These are phyloP conservation scores for Clarireedia hainanense DNA, from an alignment of 2,329 filamentous ascomycete genomes.

Conservation along the genomic window DNA sequence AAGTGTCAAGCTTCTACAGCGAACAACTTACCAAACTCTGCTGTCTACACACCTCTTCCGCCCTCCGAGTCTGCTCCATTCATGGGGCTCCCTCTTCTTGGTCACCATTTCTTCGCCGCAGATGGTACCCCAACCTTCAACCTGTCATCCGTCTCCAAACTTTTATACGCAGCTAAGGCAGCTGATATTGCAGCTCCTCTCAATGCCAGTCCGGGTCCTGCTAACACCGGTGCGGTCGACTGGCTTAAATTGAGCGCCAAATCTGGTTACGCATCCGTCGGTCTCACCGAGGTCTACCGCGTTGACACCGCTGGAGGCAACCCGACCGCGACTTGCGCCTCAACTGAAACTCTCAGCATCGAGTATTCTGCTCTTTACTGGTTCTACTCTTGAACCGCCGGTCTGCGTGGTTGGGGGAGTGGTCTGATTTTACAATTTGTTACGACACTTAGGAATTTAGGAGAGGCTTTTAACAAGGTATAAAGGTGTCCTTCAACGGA, in stretches of 20 bases:
- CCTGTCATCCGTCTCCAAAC: constrained; percentile 15
- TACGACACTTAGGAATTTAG: no score
- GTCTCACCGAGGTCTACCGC: constrained; percentile 22
- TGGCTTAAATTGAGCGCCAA: constrained; percentile 26
- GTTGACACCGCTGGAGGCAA: constrained; percentile 27
- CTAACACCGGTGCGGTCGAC: constrained; percentile 23
- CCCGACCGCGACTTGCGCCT: constrained; percentile 14
- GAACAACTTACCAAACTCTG: constrained; percentile 16
- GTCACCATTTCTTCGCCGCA: constrained; percentile 27
- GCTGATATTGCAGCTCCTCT: constrained; percentile 20
- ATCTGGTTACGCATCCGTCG: constrained; percentile 14
- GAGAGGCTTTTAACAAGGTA: no score
- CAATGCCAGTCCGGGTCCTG: constrained; percentile 18
- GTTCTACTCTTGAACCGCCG: constrained; percentile 15
- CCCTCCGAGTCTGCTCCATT: neutral
- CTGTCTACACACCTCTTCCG: constrained; percentile 17
- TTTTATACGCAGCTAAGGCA: constrained; percentile 20
- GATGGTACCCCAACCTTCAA: constrained; percentile 24
- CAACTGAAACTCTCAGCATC: constrained; percentile 12
- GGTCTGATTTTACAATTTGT: no score
- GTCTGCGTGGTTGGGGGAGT: no score
- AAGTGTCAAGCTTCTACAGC: constrained; percentile 9
- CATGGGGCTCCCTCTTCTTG: constrained; percentile 11
- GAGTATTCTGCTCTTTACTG: constrained; percentile 27
- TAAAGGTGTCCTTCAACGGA: no score